Evolutionary conservation across 1,284 basidiomycete species (phyloP).

Genomic region (Thecaphora thlaspeos): DNA sequence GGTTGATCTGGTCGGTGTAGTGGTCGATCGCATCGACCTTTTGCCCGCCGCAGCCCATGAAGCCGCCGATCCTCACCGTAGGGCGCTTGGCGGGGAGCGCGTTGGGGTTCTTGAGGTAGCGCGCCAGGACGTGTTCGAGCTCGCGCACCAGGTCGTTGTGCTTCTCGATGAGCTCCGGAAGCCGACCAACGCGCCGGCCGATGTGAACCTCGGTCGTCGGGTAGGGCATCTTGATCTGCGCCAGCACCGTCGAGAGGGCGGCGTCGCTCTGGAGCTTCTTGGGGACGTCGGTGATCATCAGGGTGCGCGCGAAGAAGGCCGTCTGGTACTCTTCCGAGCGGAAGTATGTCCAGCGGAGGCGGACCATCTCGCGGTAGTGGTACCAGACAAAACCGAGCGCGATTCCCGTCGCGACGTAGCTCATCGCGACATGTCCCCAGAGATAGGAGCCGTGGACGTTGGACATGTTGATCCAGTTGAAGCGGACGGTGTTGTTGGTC

Average conservation of each 20-base stretch:
- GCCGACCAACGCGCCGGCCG: slow-evolving; percentile 70
- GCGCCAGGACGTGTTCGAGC: slow-evolving; percentile 77
- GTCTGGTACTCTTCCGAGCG: slow-evolving; percentile 52
- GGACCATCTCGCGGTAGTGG: slow-evolving; percentile 50
- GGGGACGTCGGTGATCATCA: slow-evolving; percentile 66
- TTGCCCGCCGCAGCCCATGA: slow-evolving; percentile 71
- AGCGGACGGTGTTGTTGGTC: slow-evolving; percentile 18
- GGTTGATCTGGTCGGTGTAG: slow-evolving; percentile 47
- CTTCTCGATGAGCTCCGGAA: slow-evolving; percentile 75
- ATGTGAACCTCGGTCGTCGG: slow-evolving; percentile 81
- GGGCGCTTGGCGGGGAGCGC: slow-evolving; percentile 73
- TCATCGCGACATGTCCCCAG: slow-evolving; percentile 56
- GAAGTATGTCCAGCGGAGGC: slow-evolving; percentile 50
- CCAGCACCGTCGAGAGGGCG: slow-evolving; percentile 69
- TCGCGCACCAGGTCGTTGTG: slow-evolving; percentile 83
- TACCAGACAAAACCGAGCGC: slow-evolving; percentile 46
- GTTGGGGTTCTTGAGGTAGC: slow-evolving; percentile 74
- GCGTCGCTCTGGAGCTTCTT: slow-evolving; percentile 67
- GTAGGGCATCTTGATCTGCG: slow-evolving; percentile 66
- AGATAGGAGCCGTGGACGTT: slow-evolving; percentile 45
- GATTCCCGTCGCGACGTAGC: slow-evolving; percentile 49
- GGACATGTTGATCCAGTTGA: slow-evolving; percentile 48
- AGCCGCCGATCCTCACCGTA: slow-evolving; percentile 70
- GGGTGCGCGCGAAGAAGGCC: slow-evolving; percentile 67
- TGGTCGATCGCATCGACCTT: slow-evolving; percentile 60